Evolutionary conservation across 805 yeast species (phyloP).

Genomic region (Saturnispora diversa): DNA sequence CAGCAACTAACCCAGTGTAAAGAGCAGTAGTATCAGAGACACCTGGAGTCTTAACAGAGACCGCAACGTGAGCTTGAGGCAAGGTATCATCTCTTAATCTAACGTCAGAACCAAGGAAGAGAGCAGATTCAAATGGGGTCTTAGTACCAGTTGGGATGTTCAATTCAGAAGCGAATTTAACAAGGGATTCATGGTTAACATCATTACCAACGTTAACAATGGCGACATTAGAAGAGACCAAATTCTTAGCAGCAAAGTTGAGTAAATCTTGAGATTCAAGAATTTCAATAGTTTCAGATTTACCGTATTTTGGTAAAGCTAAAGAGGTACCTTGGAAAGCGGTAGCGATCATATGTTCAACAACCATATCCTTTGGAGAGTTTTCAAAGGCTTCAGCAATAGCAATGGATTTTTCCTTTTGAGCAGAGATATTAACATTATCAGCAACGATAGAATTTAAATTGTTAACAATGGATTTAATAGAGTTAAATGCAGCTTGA

Average conservation of each 20-base stretch:
- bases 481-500: constrained; percentile 42
- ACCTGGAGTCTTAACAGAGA: constrained; percentile 71
- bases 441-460: constrained; percentile 34
- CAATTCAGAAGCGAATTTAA: constrained; percentile 51
- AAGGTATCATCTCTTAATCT: constrained; percentile 83
- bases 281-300: constrained; percentile 51
- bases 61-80: constrained; percentile 70
- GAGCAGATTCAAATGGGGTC: constrained; percentile 41
- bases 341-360: constrained; percentile 72
- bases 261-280: constrained; percentile 52
- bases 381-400: constrained; percentile 52
- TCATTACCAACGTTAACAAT: constrained; percentile 59
- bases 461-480: constrained; percentile 37
- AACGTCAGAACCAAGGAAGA: constrained; percentile 79
- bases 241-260: constrained; percentile 47
- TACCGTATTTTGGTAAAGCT: constrained; percentile 71
- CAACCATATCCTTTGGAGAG: constrained; percentile 45
- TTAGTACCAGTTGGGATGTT: constrained; percentile 44
- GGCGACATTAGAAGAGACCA: constrained; percentile 57
- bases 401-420: constrained; percentile 37
- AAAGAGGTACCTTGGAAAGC: constrained; percentile 84
- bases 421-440: constrained; percentile 31
- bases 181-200: constrained; percentile 59
- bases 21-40: constrained; percentile 48
- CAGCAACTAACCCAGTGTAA: constrained; percentile 66